Conservation (phyloP, 2,329 filamentous ascomycete species). For the Sclerotinia borealis region DNA sequence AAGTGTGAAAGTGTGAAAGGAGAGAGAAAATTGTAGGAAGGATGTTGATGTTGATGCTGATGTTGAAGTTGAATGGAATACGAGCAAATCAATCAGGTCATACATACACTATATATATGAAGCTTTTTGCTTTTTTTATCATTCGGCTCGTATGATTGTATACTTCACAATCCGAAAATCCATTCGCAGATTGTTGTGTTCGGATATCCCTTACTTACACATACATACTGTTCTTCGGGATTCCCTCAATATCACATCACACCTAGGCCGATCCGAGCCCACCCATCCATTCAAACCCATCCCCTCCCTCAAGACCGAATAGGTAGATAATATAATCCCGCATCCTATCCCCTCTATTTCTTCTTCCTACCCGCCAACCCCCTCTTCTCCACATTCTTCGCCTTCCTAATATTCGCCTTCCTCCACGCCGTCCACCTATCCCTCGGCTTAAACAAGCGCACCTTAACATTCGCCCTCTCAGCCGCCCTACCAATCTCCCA, state of each 20-base stretch:
- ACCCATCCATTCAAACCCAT: background rate
- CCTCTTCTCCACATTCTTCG: constrained; percentile 47
- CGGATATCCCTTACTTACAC: background rate
- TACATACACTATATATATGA: background rate
- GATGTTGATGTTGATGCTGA: too few species aligned
- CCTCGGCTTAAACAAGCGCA: constrained; percentile 50
- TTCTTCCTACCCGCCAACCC: constrained; percentile 40
- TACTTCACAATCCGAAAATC: background rate
- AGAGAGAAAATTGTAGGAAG: too few species aligned
- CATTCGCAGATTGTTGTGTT: background rate
- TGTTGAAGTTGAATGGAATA: too few species aligned
- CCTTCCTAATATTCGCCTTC: constrained; percentile 47
- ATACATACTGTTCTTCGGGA: background rate
- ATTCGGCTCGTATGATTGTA: background rate
- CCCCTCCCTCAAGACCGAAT: background rate
- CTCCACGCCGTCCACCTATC: constrained; percentile 58
- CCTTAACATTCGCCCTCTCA: constrained; percentile 52
- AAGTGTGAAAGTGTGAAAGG: too few species aligned
- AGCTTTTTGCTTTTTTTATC: background rate
- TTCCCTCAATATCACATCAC: background rate
- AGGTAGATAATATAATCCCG: background rate
- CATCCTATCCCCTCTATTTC: constrained; percentile 7
- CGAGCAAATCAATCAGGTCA: background rate
- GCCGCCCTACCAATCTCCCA: constrained; percentile 61
- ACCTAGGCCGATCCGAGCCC: background rate